Evolutionary conservation across 208 protist species (phyloP), one percentile per base, ranked within the genome.

Genomic region (Trypanosoma melophagium): DNA sequence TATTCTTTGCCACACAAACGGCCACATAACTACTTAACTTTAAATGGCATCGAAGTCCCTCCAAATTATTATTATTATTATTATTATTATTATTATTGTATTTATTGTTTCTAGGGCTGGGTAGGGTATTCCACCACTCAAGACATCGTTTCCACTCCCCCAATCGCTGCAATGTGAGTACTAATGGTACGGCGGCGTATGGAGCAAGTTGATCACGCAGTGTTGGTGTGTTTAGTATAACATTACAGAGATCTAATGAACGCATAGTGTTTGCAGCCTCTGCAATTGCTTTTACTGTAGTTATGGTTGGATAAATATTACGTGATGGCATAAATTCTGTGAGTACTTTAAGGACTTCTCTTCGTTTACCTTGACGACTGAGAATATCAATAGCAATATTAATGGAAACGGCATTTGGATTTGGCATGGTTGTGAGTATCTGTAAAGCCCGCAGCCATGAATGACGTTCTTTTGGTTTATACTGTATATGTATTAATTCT

Each of bases 1-100:
- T n/a, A n/a, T n/a, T n/a, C n/a, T n/a, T n/a, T n/a, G 82, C 64
- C 45, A 81, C 62, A 58, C 80, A 89, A 41, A 72, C 72, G 49
- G 80, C 84, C 49, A 89, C 78, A 57, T 86, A 82, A 69, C 80
- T 89, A 67, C 84, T 77, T 9, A 89, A 73, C 52, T 82, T 83
- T 9, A 84, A 62, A 70, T 89, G 74, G 12, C 24, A 35, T 31
- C 74, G 68, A 31, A 89, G 69, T 12, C 66, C 57, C 22, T 51
- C 19, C 41, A 16, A 22, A 62, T 42, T n/a, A 8, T 40, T 16
- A 28, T 16, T 13, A 35, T 35, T 35, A 35, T 35, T 35, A 35
- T 35, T 35, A 35, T 35, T 35, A 17, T 31, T 55, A 19, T 3
- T 40, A 19, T 10, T 47, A 19, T 41, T 12, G 42, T 24, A 21